phyloP scores from a whole-genome alignment of 495 filamentous ascomycete genomes.

The Umbilicaria muhlenbergii region DNA sequence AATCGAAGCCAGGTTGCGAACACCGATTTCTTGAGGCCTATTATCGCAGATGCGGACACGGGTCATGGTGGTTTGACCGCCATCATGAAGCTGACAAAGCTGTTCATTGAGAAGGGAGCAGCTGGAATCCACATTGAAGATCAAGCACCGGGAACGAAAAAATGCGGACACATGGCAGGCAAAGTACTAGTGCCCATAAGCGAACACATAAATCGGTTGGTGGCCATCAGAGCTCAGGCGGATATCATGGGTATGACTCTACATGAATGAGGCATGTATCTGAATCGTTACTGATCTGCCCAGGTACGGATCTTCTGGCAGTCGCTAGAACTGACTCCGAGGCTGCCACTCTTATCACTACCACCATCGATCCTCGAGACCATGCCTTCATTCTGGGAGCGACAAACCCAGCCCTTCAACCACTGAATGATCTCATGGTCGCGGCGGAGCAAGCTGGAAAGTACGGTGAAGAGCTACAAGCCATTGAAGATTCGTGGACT shows the following conservation, averaged over 20 bases:
- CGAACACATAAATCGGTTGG: constrained; percentile 96
- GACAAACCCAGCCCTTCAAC: constrained; percentile 73
- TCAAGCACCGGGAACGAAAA: constrained; percentile 96
- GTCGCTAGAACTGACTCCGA: constrained; percentile 95
- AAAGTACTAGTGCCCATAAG: constrained; percentile 95
- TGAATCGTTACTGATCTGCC: constrained; percentile 3
- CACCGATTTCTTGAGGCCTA: constrained; percentile 86
- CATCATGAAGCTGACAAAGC: constrained; percentile 96
- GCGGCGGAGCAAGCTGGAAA: constrained; percentile 74
- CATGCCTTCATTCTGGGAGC: constrained; percentile 82
- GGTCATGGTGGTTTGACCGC: constrained; percentile 94
- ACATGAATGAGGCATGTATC: background rate
- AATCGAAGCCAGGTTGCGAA: constrained; percentile 63
- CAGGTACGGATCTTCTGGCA: constrained; percentile 68
- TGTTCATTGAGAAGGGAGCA: constrained; percentile 93
- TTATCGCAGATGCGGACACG: constrained; percentile 94
- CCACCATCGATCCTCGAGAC: constrained; percentile 87
- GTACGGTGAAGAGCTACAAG: constrained; percentile 64
- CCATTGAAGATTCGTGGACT: constrained; percentile 82
- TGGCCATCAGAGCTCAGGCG: constrained; percentile 92
- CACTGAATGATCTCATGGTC: constrained; percentile 82
- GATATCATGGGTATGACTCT: constrained; percentile 80
- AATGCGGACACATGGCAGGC: constrained; percentile 98
- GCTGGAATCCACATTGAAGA: constrained; percentile 98
- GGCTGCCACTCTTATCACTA: constrained; percentile 92